Evolutionary conservation across 192 early-diverging fungal species (phyloP).

Genomic region (Coemansia sp.): DNA sequence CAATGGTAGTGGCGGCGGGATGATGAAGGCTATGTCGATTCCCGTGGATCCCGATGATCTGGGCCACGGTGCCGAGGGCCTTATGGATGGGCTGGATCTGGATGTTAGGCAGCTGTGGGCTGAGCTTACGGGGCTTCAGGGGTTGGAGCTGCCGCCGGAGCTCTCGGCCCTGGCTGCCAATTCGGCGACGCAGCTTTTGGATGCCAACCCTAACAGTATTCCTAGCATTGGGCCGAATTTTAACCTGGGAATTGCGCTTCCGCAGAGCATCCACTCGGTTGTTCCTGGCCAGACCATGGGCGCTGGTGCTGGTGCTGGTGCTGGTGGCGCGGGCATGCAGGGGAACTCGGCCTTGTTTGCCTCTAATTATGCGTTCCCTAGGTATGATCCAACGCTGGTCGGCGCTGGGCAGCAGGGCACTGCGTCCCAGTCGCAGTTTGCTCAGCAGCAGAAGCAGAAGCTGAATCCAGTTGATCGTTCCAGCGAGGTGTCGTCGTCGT

Average conservation of each 20-base stretch:
- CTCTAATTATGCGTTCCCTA: conserved; percentile 47
- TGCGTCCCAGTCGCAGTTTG: not conserved
- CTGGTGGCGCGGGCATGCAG: no score
- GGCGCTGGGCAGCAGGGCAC: not conserved
- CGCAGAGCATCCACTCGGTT: not conserved
- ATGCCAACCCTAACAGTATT: conserved; percentile 2
- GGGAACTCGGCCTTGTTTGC: conserved; percentile 24
- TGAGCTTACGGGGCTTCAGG: conserved; percentile 39
- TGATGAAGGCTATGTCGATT: conserved; percentile 8
- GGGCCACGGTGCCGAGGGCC: no score
- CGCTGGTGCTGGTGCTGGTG: no score
- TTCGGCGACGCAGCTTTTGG: conserved; percentile 17
- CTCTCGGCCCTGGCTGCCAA: conserved; percentile 33
- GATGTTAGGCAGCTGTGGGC: conserved; percentile 44
- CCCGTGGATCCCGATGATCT: not conserved
- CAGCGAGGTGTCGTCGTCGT: not conserved
- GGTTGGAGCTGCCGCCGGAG: conserved; percentile 33
- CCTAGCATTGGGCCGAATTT: conserved; percentile 15
- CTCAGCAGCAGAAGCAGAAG: not conserved
- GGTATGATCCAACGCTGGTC: not conserved
- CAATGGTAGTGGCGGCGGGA: no score
- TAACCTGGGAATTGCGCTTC: conserved; percentile 8
- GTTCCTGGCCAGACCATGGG: no score
- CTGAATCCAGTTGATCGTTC: not conserved
- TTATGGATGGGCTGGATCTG: conserved; percentile 21